Evolutionary conservation across 805 yeast genomes (phyloP).

Genomic region (Zygotorulaspora florentina): DNA sequence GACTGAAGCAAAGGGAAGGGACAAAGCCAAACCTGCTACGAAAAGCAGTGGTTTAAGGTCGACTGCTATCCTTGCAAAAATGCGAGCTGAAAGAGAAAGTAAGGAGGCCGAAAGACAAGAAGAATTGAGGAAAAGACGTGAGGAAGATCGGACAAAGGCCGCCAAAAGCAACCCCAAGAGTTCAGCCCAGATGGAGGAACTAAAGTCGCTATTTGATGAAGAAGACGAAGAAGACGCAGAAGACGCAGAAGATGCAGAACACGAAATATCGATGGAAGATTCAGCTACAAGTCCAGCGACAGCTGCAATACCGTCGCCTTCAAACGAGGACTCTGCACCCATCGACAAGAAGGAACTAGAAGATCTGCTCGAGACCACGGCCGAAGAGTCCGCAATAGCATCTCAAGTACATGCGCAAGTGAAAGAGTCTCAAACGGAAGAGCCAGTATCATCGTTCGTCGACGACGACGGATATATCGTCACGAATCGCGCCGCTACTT

Average conservation of each 20-base stretch:
- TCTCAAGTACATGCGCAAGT: constrained; percentile 9
- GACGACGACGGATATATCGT: constrained; percentile 36
- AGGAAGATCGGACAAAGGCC: constrained; percentile 15
- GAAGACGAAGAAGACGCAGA: constrained; percentile 26
- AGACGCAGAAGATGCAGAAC: not conserved
- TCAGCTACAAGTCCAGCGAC: not conserved
- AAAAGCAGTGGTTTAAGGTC: constrained; percentile 28
- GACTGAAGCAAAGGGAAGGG: constrained; percentile 5
- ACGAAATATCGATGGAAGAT: constrained; percentile 2
- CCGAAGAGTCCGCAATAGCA: constrained; percentile 30
- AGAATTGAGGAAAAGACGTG: constrained; percentile 27
- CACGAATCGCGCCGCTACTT: constrained; percentile 23
- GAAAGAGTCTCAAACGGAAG: not conserved
- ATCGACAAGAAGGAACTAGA: constrained; percentile 22
- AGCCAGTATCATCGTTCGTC: constrained; percentile 17
- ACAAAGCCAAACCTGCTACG: constrained; percentile 7
- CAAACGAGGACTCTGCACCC: constrained; percentile 5
- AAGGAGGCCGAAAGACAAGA: constrained; percentile 29
- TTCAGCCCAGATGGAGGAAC: constrained; percentile 29
- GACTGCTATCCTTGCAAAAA: constrained; percentile 31
- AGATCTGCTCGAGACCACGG: constrained; percentile 32
- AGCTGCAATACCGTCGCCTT: constrained; percentile 2
- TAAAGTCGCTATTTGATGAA: constrained; percentile 28
- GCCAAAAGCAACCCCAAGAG: constrained; percentile 23
- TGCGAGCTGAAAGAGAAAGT: constrained; percentile 32